Base-by-base conservation (phyloP, 2,329 filamentous ascomycete species). In the Helotiales sp. region DNA sequence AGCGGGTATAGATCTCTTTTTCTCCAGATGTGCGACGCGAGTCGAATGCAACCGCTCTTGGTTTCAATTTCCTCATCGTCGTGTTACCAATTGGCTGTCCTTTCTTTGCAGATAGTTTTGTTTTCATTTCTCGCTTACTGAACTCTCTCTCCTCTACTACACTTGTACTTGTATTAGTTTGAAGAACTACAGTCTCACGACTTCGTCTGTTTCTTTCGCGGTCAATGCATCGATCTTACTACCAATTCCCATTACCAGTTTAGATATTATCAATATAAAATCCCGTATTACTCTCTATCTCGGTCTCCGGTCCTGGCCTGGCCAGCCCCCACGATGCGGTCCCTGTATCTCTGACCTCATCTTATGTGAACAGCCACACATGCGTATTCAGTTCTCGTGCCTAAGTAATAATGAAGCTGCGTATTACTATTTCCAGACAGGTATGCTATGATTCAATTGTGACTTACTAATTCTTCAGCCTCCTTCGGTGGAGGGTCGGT, bases 61-160 rank as follows among this genome's bases (percentile, higher is more conserved):
- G 3, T 54, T 57, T 13, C 20, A 20, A 20, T 45, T 5, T 17
- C 32, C 8, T 34, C 11, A n/a, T 37, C 26, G 10, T 24, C 20
- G n/a, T 32, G 22, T n/a, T 30, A 2, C 13, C 24, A 6, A 26
- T 26, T 54, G 26, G 49, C 26, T 37, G 24, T 57, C 6, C 34
- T 57, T 57, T 55, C 40, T n/a, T n/a, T 45, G 40, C 40, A 45
- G 17, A 20, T 20, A 45, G n/a, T 45, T 17, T 45, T 45, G 40
- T 45, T 45, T 26, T 34, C 30, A 20, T 57, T 57, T 57, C 54
- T 57, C 54, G 54, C 54, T 57, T 57, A 57, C n/a, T n/a, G n/a
- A n/a, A n/a, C n/a, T n/a, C n/a, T 28, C 11, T 15, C 26, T 15
- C 24, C 26, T 10, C 3, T 37, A 17, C 26, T 20, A 30, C 40